Evolutionary conservation across 805 yeast species (phyloP), one percentile per base, ranked within the genome.

Genomic region (Novakomyces olei): DNA sequence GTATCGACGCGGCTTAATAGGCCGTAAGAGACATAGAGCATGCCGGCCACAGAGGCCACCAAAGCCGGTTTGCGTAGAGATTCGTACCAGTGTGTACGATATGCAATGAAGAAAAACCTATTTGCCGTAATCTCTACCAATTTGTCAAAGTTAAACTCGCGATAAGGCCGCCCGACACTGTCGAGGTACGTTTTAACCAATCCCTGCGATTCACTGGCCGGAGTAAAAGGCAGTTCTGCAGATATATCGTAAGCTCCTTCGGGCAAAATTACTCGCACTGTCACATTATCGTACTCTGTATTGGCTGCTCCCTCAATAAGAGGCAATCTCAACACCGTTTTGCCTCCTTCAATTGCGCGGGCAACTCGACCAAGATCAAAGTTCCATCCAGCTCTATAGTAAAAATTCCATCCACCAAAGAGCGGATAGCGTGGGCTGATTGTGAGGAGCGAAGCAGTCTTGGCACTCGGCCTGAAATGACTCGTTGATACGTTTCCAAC

Each of bases 361-460:
- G 33, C 12, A 41, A 63, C 72, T 29, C 66, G 54, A 10, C 55
- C 45, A 27, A 83, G 53, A 15, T 60, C 55, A 40, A 69, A 65
- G 32, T 72, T 67, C 93, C 93, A 88, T n/a, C 96, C 96, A 43
- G 85, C 53, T 15, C 96, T 88, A 61, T 79, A 88, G 55, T 85
- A 80, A 55, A 80, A 85, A 45, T 72, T 65, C 98, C 98, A 88
- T 27, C 83, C 91, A 31, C 98, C 98, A 53, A 79, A 77, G 5
- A 88, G 50, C n/a, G 98, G 98, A 59, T 61, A 88, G 51, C 98
- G 66, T 36, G 96, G 96, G n/a, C n/a, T n/a, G 46, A 65, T 67
- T 41, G 88, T 51, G 23, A 72, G 57, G 30, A 79, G 54, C 38
- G 55, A 53, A 27, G 62, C 52, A 27, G 53, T 53, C n/a, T 43